phyloP scores from a whole-genome alignment of 176 grass and related monocot genomes.

The Stipa capillata region DNA sequence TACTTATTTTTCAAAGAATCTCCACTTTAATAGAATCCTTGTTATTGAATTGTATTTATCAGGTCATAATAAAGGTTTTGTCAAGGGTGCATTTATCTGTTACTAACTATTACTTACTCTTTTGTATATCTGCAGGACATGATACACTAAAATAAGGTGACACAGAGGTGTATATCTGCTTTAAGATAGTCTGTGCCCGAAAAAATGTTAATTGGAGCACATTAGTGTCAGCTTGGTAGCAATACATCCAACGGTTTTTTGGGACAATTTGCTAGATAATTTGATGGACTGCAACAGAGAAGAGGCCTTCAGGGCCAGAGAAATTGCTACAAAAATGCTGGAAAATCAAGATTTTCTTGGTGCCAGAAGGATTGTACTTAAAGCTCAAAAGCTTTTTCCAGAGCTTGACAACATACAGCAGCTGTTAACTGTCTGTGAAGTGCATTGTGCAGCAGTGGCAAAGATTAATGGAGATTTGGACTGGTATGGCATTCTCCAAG shows the following conservation, averaged over 20 bases:
- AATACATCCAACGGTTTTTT: not conserved
- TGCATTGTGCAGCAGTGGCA: conserved; percentile 42
- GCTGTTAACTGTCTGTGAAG: conserved; percentile 52
- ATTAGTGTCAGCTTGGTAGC: not conserved
- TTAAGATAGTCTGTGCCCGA: not conserved
- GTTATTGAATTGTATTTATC: no score
- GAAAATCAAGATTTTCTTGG: conserved; percentile 37
- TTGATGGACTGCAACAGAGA: conserved; percentile 69
- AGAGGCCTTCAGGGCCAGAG: conserved; percentile 53
- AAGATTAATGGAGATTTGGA: conserved; percentile 34
- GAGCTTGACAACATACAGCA: conserved; percentile 54
- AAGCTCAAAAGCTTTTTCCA: conserved; percentile 59
- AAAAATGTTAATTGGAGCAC: not conserved
- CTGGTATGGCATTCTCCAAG: conserved; percentile 66
- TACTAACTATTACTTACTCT: not conserved
- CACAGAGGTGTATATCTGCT: not conserved
- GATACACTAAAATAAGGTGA: not conserved
- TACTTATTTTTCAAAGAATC: no score
- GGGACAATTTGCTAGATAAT: not conserved
- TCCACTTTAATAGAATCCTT: no score
- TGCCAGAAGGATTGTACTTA: conserved; percentile 50
- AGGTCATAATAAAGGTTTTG: not conserved
- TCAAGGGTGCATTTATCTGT: not conserved
- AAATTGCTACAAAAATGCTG: conserved; percentile 55
- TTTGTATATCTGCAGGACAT: conserved; percentile 18